Percentiles rank a stretch among this genome's conserved stretches.
Conservation (phyloP, 352 stramenopile genomes). For the Globisporangium ultimum region DNA sequence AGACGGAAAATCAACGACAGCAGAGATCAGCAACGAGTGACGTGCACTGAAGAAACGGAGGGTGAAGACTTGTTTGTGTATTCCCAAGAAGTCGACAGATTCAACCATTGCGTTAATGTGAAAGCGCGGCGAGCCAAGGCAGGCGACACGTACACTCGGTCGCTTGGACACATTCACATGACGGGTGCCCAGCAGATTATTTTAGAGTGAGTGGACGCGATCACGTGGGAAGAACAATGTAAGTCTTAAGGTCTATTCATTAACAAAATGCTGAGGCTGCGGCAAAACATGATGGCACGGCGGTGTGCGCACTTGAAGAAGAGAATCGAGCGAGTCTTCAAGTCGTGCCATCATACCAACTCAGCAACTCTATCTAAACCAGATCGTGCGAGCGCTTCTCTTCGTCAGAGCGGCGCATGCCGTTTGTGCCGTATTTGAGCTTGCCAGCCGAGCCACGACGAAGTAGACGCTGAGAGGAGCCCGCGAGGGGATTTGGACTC, state of each 20-base stretch:
- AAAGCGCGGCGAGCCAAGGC: slow-evolving; percentile 27
- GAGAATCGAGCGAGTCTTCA: too few relatives aligned
- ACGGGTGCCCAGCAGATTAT: slow-evolving; percentile 3
- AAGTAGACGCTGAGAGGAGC: slow-evolving; percentile 59
- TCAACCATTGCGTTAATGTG: slow-evolving; percentile 49
- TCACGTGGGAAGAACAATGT: not conserved
- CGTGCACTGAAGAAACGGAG: slow-evolving; percentile 1
- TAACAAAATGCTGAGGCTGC: not conserved
- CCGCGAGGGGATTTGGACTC: slow-evolving; percentile 64
- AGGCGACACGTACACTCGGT: slow-evolving; percentile 47
- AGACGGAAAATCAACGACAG: not conserved
- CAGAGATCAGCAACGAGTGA: not conserved
- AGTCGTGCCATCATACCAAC: not conserved
- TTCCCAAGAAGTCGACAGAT: slow-evolving; percentile 37
- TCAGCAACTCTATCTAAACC: slow-evolving; percentile 1
- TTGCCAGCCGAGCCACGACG: slow-evolving; percentile 40
- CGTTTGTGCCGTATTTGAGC: slow-evolving; percentile 53
- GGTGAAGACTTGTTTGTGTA: slow-evolving; percentile 22
- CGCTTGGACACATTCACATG: slow-evolving; percentile 33
- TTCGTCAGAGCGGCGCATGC: slow-evolving; percentile 12
- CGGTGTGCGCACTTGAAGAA: too few relatives aligned
- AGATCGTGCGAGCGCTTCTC: slow-evolving; percentile 9
- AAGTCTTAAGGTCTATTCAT: not conserved
- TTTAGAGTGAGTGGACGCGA: not conserved
- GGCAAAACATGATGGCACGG: too few relatives aligned